These are phyloP conservation scores for Aegle marmelos DNA, from an alignment of 345 rosid species.

Conservation along the genomic window DNA sequence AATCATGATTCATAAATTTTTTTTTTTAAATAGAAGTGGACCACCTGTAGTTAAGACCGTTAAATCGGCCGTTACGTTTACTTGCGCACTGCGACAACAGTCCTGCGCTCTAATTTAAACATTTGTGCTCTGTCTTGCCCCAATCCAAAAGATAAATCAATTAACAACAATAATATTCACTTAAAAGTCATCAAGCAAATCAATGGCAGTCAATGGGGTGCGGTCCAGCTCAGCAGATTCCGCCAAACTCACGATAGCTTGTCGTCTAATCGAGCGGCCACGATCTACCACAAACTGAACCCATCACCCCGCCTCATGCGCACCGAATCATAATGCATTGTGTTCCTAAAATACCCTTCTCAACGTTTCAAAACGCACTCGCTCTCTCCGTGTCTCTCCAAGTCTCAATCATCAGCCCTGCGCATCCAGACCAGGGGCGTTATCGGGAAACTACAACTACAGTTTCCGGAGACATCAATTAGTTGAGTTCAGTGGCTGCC, in stretches of 20 bases:
- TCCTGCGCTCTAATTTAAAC: neutral
- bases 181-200: neutral
- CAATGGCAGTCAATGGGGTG: neutral
- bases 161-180: neutral
- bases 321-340: neutral
- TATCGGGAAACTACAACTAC: constrained; percentile 2
- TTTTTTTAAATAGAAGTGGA: neutral
- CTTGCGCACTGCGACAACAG: neutral
- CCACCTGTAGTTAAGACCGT: constrained; percentile 11
- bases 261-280: constrained; percentile 19
- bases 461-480: neutral
- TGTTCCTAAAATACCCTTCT: constrained; percentile 19
- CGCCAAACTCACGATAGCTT: constrained; percentile 3
- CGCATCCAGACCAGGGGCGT: neutral
- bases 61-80: constrained; percentile 10
- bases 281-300: constrained; percentile 4
- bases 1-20: neutral
- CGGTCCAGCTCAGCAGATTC: constrained; percentile 31
- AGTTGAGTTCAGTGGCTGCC: neutral
- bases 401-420: neutral
- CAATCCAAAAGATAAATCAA: neutral
- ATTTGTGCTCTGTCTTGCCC: neutral
- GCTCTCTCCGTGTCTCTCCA: too few relatives aligned
- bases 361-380: constrained; percentile 2
- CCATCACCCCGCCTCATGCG: constrained; percentile 7